Conservation (phyloP, 805 yeast genomes). For the Ogataea pilisensis region DNA sequence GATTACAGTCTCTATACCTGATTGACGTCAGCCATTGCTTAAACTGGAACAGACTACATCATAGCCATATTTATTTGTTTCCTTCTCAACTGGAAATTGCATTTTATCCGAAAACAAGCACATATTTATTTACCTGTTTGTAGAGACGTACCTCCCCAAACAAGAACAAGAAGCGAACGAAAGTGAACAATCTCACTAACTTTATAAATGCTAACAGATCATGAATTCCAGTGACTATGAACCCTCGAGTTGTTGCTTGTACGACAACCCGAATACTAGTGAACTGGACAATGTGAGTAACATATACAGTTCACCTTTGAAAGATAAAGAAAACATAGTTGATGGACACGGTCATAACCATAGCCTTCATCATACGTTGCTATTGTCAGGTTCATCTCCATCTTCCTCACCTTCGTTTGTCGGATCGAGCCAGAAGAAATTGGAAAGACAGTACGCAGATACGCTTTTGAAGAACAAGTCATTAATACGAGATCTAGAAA, state of each 20-base stretch:
- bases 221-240: conserved; percentile 23
- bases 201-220: background rate
- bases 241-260: conserved; percentile 13
- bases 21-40: too few relatives aligned
- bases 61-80: too few relatives aligned
- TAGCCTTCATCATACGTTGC: too few relatives aligned
- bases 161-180: too few relatives aligned
- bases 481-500: conserved; percentile 32
- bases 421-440: conserved; percentile 5
- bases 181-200: too few relatives aligned
- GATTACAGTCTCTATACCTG: too few relatives aligned
- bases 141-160: too few relatives aligned
- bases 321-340: conserved; percentile 15
- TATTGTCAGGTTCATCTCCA: too few relatives aligned
- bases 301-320: conserved; percentile 12
- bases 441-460: conserved; percentile 30
- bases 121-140: too few relatives aligned
- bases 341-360: background rate
- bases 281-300: conserved; percentile 3
- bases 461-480: conserved; percentile 27
- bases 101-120: too few relatives aligned
- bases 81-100: too few relatives aligned
- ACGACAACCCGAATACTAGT: conserved; percentile 3
- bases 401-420: conserved; percentile 3
- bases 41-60: too few relatives aligned